Conservation (phyloP, 352 stramenopile genomes). For the Globisporangium uncinulatum region DNA sequence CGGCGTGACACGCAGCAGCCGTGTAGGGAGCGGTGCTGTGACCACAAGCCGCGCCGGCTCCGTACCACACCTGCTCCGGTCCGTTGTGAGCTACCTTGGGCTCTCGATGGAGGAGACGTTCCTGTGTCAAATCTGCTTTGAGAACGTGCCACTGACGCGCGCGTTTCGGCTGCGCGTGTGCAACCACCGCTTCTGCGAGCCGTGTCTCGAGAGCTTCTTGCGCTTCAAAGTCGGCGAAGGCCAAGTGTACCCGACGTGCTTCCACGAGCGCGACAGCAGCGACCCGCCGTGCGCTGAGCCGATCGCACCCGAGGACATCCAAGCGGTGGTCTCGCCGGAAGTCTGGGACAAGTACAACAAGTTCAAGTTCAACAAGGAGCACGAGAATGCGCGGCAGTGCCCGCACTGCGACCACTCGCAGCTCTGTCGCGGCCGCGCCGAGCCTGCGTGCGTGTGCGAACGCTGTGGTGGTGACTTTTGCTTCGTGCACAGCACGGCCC, state of each 20-base stretch:
- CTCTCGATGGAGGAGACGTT: slow-evolving; percentile 67
- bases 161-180: slow-evolving; percentile 38
- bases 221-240: slow-evolving; percentile 68
- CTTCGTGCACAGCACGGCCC: slow-evolving; percentile 84
- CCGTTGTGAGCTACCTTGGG: slow-evolving; percentile 43
- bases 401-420: slow-evolving; percentile 55
- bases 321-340: slow-evolving; percentile 32
- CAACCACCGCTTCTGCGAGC: slow-evolving; percentile 50
- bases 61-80: slow-evolving; percentile 46
- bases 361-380: slow-evolving; percentile 84
- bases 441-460: slow-evolving; percentile 38
- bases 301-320: slow-evolving; percentile 42
- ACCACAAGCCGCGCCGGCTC: slow-evolving; percentile 4
- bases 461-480: slow-evolving; percentile 64
- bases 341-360: slow-evolving; percentile 73
- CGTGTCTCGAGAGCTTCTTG: slow-evolving; percentile 59
- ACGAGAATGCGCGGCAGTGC: slow-evolving; percentile 54
- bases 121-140: slow-evolving; percentile 75
- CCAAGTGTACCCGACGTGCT: slow-evolving; percentile 72
- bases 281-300: slow-evolving; percentile 29
- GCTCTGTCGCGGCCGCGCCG: slow-evolving; percentile 30
- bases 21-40: not conserved
- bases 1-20: too few species aligned
- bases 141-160: slow-evolving; percentile 35
- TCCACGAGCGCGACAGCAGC: slow-evolving; percentile 29